Conservation (phyloP, 352 stramenopile genomes). For the Globisporangium solare region DNA sequence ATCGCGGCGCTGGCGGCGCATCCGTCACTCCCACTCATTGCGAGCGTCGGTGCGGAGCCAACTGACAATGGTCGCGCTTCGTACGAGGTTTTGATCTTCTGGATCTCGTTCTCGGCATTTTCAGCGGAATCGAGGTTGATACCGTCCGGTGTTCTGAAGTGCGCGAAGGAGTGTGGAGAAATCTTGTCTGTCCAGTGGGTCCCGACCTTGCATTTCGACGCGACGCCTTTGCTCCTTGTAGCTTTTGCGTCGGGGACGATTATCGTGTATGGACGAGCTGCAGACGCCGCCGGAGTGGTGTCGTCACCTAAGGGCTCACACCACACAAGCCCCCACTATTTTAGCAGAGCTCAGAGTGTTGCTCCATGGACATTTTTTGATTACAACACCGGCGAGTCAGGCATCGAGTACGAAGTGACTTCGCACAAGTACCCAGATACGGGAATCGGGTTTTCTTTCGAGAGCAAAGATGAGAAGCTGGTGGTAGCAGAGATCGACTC, state of each 20-base stretch:
- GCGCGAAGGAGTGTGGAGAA: slow-evolving; percentile 32
- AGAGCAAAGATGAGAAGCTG: slow-evolving; percentile 32
- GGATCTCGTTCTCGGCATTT: slow-evolving; percentile 81
- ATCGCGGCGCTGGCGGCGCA: slow-evolving; percentile 71
- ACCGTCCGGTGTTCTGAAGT: slow-evolving; percentile 67
- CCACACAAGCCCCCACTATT: slow-evolving; percentile 11
- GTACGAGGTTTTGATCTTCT: slow-evolving; percentile 77
- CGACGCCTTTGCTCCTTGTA: slow-evolving; percentile 66
- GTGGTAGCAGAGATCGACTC: slow-evolving; percentile 23
- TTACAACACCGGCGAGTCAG: slow-evolving; percentile 56
- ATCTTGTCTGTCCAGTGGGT: slow-evolving; percentile 82
- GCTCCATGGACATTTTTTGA: slow-evolving; percentile 75
- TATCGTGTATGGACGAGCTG: slow-evolving; percentile 58
- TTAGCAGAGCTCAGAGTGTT: slow-evolving; percentile 39
- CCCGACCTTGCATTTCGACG: slow-evolving; percentile 75
- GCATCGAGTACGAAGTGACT: slow-evolving; percentile 64
- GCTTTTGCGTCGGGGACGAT: slow-evolving; percentile 52
- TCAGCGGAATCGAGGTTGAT: slow-evolving; percentile 74
- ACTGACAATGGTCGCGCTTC: slow-evolving; percentile 16
- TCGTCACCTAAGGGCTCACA: slow-evolving; percentile 33
- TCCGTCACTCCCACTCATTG: slow-evolving; percentile 69
- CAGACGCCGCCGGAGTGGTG: slow-evolving; percentile 48
- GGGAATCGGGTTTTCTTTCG: slow-evolving; percentile 45
- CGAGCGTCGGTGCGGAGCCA: slow-evolving; percentile 43
- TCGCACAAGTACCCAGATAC: slow-evolving; percentile 29